Percentiles rank a stretch among this genome's conserved stretches.
These are phyloP conservation scores for Nemania sp. DNA, from an alignment of 2,329 filamentous ascomycete species.

Conservation along the genomic window DNA sequence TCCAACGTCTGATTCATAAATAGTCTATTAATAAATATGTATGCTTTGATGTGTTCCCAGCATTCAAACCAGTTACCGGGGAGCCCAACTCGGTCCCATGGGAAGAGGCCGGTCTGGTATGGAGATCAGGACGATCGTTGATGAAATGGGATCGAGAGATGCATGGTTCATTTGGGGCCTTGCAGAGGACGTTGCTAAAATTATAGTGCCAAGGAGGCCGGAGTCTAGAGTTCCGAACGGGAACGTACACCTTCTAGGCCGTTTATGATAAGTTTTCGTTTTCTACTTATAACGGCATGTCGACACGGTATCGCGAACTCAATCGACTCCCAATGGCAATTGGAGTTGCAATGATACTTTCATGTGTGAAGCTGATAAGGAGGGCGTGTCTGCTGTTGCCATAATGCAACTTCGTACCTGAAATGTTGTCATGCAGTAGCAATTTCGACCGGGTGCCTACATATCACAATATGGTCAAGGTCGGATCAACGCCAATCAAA, in stretches of 20 bases:
- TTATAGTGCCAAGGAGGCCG: slow-evolving; percentile 14
- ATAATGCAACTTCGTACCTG: not conserved
- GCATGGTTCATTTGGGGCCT: not conserved
- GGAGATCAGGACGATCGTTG: not conserved
- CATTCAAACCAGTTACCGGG: slow-evolving; percentile 12
- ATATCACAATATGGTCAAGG: not conserved
- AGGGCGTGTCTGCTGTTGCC: not conserved
- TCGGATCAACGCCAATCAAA: not conserved
- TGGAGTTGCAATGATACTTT: not conserved
- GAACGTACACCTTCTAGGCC: not conserved
- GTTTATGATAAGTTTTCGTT: not conserved
- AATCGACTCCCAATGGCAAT: not conserved
- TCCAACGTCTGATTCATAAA: too few species aligned
- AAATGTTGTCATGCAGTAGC: not conserved
- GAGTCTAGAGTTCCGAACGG: not conserved
- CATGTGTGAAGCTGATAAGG: not conserved
- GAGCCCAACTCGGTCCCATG: not conserved
- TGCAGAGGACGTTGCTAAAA: not conserved
- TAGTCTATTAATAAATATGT: too few species aligned
- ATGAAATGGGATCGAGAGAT: not conserved
- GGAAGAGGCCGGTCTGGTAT: not conserved
- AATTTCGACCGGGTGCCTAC: not conserved
- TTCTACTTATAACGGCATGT: not conserved
- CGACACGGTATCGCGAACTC: not conserved
- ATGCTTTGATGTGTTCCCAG: too few species aligned